Conservation (phyloP, 1,284 basidiomycete genomes). For the Pyrrhoderma lamaoense region DNA sequence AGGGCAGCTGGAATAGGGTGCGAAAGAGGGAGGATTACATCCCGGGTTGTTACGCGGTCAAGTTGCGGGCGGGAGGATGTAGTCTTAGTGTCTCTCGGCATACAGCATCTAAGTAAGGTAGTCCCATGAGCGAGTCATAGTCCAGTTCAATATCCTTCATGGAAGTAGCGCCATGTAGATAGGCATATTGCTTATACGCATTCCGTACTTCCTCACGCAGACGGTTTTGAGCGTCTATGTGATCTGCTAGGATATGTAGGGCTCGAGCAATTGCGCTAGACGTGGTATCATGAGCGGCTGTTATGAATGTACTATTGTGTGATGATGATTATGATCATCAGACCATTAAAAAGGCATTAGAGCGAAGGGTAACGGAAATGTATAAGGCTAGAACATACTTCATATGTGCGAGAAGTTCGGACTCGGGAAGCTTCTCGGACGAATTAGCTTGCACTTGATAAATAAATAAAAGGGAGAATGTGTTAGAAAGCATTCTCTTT, state of each 20-base stretch:
- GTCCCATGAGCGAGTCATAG: constrained; percentile 28
- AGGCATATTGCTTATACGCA: too few relatives aligned
- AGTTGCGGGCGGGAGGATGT: constrained; percentile 4
- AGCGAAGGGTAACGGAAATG: too few relatives aligned
- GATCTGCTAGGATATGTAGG: constrained; percentile 16
- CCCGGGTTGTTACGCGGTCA: constrained; percentile 20
- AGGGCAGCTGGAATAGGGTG: constrained; percentile 24
- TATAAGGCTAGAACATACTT: too few relatives aligned
- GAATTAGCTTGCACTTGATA: too few relatives aligned
- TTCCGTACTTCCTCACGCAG: constrained; percentile 23
- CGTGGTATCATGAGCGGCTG: constrained; percentile 21
- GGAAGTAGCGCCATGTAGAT: too few relatives aligned
- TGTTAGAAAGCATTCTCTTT: too few relatives aligned
- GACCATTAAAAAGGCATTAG: not conserved
- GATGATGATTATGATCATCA: not conserved
- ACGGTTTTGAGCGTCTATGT: constrained; percentile 20
- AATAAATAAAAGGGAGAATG: too few relatives aligned
- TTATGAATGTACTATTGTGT: constrained; percentile 9
- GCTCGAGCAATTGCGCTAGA: constrained; percentile 19
- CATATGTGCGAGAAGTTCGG: constrained; percentile 27
- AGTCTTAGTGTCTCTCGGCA: constrained; percentile 26
- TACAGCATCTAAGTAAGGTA: constrained; percentile 31
- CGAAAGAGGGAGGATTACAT: constrained; percentile 21
- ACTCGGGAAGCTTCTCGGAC: constrained; percentile 26
- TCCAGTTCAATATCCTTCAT: constrained; percentile 13